Evolutionary conservation across 176 grass and related monocot species (phyloP), one percentile per base, ranked within the genome.

Genomic region (Pontederia paniculata): DNA sequence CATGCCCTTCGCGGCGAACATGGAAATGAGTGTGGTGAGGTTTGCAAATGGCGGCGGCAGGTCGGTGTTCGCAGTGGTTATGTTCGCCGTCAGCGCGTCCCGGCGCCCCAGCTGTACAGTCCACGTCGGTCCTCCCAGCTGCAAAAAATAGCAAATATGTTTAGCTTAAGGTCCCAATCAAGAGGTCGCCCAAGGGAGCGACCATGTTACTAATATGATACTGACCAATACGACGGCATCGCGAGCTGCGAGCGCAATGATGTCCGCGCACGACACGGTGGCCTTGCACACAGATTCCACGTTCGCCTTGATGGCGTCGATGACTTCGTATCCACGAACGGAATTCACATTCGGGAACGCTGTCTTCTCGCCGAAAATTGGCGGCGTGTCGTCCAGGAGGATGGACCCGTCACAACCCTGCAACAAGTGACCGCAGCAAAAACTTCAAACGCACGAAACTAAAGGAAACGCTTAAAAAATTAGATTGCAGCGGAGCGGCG

Each of bases 1-100:
- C 21, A 64, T 18, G 12, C 44, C 61, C 61, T 64, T 64, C 6
- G 61, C 61, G 12, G 61, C 61, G 61, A 64, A 64, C 45, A 45
- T 62, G 3, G 42, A 9, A 11, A 21, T 21, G 17, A 62, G 58
- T 10, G n/a, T 9, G 58, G 1, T n/a, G 58, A 62, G 5, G 42
- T 17, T 20, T n/a, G 44, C 58, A 18, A 43, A 62, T 6, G 58
- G 42, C 42, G 58, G 58, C 17, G 58, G 58, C 18, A 62, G 58
- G 42, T 62, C 22, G 42, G 58, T 43, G 58, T 62, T 62, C 10
- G 58, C 58, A 2, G 58, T 43, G 23, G 2, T 43, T 43, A 45
- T 62, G 58, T 43, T 62, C 42, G 58, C 58, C 3, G 42, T 46
- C 42, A 8, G 16, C 17, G 42, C 17, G 58, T 62, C 58, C 5